Conservation (phyloP, 2,329 filamentous ascomycete species). For the Cercospora sp. region DNA sequence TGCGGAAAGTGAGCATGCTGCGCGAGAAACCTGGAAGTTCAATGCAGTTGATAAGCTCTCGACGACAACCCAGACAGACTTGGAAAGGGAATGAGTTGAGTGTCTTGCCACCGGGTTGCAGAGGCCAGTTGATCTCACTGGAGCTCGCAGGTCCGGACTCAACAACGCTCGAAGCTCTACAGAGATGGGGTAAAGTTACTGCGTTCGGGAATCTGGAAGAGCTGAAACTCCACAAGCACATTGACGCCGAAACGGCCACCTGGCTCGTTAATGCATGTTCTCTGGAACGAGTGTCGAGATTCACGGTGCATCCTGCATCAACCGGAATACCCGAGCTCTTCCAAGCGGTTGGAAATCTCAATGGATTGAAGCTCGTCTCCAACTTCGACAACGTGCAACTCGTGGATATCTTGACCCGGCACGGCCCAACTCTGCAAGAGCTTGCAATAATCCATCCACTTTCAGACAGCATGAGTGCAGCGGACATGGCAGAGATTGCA, state of each 20-base stretch:
- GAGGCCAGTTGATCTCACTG: neutral
- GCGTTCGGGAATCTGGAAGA: neutral
- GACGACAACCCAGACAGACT: neutral
- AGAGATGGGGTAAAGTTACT: neutral
- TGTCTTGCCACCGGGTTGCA: neutral
- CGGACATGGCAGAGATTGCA: neutral
- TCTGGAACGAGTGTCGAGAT: neutral
- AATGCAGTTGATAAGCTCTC: neutral
- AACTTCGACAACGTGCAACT: neutral
- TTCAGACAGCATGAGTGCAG: neutral
- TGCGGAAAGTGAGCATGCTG: conserved; percentile 1
- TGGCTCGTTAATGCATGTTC: neutral
- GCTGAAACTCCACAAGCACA: neutral
- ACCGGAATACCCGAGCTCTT: neutral
- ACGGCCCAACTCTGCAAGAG: neutral
- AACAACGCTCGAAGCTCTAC: neutral
- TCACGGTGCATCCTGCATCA: neutral
- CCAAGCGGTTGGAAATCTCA: neutral
- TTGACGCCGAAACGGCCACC: neutral
- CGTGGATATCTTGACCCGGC: neutral
- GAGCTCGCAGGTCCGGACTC: neutral
- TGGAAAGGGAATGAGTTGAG: neutral
- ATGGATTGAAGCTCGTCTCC: neutral
- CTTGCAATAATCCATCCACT: neutral
- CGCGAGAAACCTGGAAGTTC: neutral